Evolutionary conservation across 1,284 basidiomycete genomes (phyloP), one percentile per base, ranked within the genome.

Genomic region (Bondarzewia mesenterica): DNA sequence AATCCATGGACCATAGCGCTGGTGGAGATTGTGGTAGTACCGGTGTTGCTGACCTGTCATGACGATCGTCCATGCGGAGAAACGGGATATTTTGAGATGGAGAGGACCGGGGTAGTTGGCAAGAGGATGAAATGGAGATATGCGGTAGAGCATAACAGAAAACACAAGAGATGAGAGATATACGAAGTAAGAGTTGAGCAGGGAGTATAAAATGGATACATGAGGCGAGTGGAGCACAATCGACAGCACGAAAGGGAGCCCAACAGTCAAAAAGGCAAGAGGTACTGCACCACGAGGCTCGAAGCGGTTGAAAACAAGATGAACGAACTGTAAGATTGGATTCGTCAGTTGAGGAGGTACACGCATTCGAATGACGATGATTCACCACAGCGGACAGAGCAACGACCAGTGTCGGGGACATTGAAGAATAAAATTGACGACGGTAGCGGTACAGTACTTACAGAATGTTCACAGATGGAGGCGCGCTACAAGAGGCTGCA

Each of bases 61-160:
- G n/a, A 64, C 57, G 10, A 67, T 44, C 44, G 62, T 61, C 8
- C 60, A 60, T 3, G 51, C 54, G 52, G 60, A 61, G 12, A 66
- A 58, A 50, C 73, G 71, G 5, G 67, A 63, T 7, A 72, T 37
- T 46, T 64, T 68, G 55, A 57, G 60, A 8, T 65, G 32, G 1
- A 61, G n/a, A 7, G 71, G 71, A 4, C 72, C 73, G 18, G 72
- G 73, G 51, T 65, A 65, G 22, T 56, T 51, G 2, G 69, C 62
- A 8, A 75, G 60, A 5, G 72, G 72, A 49, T 75, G 73, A 47
- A 68, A 64, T 0, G 71, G 70, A 2, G 72, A 71, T 3, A 73
- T 51, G 2, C 73, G 67, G 52, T 74, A 74, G 2, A 56, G 42
- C 4, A 64, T 43, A 18, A 71, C 64, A 0, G 70, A 71, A 2